Conservation (phyloP, 495 filamentous ascomycete genomes). For the Monascus purpureus region DNA sequence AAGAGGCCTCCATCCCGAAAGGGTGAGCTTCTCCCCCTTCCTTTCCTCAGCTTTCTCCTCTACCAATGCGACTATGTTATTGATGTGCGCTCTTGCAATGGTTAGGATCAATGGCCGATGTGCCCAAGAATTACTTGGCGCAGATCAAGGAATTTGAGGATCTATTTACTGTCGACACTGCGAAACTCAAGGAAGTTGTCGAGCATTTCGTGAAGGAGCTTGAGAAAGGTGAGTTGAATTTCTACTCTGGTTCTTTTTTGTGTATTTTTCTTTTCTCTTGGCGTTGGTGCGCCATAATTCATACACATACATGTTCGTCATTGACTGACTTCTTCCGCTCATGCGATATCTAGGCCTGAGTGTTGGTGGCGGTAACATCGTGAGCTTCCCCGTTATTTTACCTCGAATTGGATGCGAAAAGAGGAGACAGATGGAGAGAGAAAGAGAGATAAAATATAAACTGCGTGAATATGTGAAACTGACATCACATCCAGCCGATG, state of each 20-base stretch:
- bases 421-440: too few relatives aligned
- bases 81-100: conserved; percentile 17
- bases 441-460: background rate
- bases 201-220: conserved; percentile 81
- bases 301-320: too few relatives aligned
- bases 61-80: too few relatives aligned
- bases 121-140: conserved; percentile 70
- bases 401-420: too few relatives aligned
- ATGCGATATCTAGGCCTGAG: conserved; percentile 46
- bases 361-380: conserved; percentile 83
- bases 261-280: too few relatives aligned
- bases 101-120: conserved; percentile 59
- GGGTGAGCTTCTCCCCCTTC: too few relatives aligned
- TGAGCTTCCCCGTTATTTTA: conserved; percentile 32
- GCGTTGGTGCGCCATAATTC: too few relatives aligned
- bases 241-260: too few relatives aligned
- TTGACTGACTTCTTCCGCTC: too few relatives aligned
- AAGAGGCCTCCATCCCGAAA: conserved; percentile 61
- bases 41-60: too few relatives aligned
- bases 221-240: conserved; percentile 65
- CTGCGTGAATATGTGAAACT: conserved; percentile 4
- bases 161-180: conserved; percentile 63
- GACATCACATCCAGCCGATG: conserved; percentile 58
- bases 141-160: conserved; percentile 80
- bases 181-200: conserved; percentile 79